A percentile compares a stretch with the other conserved stretches of the same genome.
These are phyloP conservation scores for Biscutella laevigata DNA, from an alignment of 441 rosid genomes.

Conservation along the genomic window DNA sequence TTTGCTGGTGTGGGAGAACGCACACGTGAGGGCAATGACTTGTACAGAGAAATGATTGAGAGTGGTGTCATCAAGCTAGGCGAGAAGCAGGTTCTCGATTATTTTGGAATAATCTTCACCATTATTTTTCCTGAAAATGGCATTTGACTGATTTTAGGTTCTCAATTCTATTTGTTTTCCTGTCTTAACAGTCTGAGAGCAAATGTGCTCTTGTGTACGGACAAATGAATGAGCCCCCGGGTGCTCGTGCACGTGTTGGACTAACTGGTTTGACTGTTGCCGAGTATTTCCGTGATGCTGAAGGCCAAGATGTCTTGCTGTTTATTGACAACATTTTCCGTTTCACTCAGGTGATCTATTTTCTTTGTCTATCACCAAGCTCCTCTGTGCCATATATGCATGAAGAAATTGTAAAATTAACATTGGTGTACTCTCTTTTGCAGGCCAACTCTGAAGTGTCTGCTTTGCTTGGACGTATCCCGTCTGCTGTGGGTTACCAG, in stretches of 20 bases:
- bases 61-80: constrained; percentile 98
- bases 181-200: constrained; percentile 56
- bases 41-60: constrained; percentile 96
- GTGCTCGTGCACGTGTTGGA: constrained; percentile 99
- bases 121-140: neutral
- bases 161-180: neutral
- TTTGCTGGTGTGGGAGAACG: constrained; percentile 98
- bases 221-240: constrained; percentile 99
- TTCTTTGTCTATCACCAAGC: neutral
- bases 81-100: constrained; percentile 60
- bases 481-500: constrained; percentile 98
- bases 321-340: constrained; percentile 96
- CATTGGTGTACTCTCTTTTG: neutral
- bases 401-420: neutral
- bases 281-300: constrained; percentile 96
- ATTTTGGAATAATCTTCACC: neutral
- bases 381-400: neutral
- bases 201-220: constrained; percentile 99
- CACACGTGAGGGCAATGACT: constrained; percentile 97
- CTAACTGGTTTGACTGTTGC: constrained; percentile 96
- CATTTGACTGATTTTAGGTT: neutral
- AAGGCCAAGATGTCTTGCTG: constrained; percentile 95
- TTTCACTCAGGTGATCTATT: constrained; percentile 61
- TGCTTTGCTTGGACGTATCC: constrained; percentile 96
- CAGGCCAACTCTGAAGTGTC: constrained; percentile 99